Evolutionary conservation across 2,329 filamentous ascomycete genomes (phyloP), one percentile per base, ranked within the genome.

Genomic region (Polytolypa hystricis): DNA sequence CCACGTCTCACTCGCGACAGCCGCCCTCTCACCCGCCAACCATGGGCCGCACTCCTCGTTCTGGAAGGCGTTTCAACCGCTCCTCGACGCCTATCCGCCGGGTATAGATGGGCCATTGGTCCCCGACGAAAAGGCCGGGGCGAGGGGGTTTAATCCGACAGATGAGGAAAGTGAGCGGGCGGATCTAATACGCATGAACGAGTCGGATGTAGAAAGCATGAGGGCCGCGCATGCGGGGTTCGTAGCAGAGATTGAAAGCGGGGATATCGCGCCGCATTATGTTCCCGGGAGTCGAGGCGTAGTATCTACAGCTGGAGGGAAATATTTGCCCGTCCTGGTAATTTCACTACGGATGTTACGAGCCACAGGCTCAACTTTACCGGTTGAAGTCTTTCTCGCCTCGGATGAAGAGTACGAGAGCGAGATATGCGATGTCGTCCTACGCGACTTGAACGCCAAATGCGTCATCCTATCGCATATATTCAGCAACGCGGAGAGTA

Each of bases 261-360:
- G 49, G 2, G 40, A 48, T 2, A 53, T 55, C 0, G 43, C 48
- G n/a, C 45, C 67, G 12, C 53, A 56, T 7, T 45, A 40, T 37
- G 39, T 43, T 19, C 42, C 35, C 46, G 44, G 39, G 28, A 45
- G 47, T 10, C 42, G 41, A 21, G 58, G 58, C 11, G 48, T 61
- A 27, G 57, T 57, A n/a, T 51, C 49, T 11, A 50, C 65, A 10
- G 65, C 62, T 0, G 62, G 62, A 11, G 62, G 49, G 1, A 39
- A 43, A 8, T 56, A 54, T 33, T 44, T 56, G 14, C 53, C 56
- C 6, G 48, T 53, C 5, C 45, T 58, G 5, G 44, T 55, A 10
- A 47, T 52, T 2, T 51, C 50, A 2, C 41, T 61, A 6, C 48
- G 48, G 2, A 57, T 61, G 52, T 42, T 61, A 10, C 49, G 58